Evolutionary conservation across 2,329 filamentous ascomycete genomes (phyloP).

Genomic region (Pestalotiopsis sp.): DNA sequence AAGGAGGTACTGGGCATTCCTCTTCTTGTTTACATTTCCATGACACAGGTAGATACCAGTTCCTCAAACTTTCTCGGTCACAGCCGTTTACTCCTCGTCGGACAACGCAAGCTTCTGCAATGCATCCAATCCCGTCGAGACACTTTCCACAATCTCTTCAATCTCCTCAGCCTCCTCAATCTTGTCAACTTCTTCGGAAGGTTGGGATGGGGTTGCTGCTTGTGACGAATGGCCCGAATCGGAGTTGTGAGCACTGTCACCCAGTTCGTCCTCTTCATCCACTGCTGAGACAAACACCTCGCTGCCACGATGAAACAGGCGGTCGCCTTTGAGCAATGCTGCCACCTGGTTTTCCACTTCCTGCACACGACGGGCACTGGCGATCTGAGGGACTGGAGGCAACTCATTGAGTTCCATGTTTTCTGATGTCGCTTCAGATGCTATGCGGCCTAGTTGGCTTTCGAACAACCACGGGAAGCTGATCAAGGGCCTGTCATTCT

Average conservation of each 20-base stretch:
- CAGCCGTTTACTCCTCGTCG: background rate
- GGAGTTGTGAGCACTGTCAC: background rate
- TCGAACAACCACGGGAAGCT: slow-evolving; percentile 94
- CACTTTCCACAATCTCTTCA: background rate
- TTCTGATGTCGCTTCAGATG: slow-evolving; percentile 35
- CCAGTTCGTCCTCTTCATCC: background rate
- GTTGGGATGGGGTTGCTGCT: background rate
- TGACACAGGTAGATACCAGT: too few relatives aligned
- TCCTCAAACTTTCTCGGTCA: background rate
- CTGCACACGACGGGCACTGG: background rate
- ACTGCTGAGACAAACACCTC: slow-evolving; percentile 24
- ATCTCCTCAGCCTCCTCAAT: slow-evolving; percentile 9
- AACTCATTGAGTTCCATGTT: background rate
- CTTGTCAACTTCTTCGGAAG: background rate
- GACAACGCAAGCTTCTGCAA: slow-evolving; percentile 1
- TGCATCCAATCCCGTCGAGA: background rate
- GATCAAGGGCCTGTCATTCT: slow-evolving; percentile 74
- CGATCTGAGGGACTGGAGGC: background rate
- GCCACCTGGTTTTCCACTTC: background rate
- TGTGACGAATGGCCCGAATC: background rate
- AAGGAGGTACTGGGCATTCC: too few relatives aligned
- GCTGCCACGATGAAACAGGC: slow-evolving; percentile 5
- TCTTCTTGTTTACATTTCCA: too few relatives aligned
- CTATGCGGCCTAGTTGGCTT: slow-evolving; percentile 71
- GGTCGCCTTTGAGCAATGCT: background rate